These are phyloP conservation scores for Fusarium veterinarium DNA, from an alignment of 2,329 filamentous ascomycete species.

Conservation along the genomic window DNA sequence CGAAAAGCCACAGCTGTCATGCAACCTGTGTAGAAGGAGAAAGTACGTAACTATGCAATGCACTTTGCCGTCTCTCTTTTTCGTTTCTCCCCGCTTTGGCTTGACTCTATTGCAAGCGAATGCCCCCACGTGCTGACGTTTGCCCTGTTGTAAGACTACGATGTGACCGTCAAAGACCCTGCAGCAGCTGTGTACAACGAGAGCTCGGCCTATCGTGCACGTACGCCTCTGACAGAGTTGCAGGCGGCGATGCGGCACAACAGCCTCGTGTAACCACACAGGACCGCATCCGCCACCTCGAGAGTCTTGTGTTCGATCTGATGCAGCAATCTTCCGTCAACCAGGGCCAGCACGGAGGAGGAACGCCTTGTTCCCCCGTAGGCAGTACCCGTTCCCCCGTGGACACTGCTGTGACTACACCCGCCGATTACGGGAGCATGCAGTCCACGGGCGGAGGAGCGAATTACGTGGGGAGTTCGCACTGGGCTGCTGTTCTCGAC, in stretches of 20 bases:
- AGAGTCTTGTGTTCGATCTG: slow-evolving; percentile 46
- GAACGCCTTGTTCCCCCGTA: not conserved
- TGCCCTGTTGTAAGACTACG: not conserved
- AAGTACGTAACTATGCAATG: not conserved
- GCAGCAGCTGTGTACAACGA: slow-evolving; percentile 12
- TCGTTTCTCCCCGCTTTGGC: not conserved
- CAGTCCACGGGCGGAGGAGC: slow-evolving; percentile 37
- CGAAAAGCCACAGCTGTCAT: slow-evolving; percentile 17
- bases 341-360: not conserved
- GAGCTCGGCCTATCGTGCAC: slow-evolving; percentile 11
- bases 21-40: slow-evolving; percentile 16
- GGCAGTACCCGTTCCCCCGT: not conserved
- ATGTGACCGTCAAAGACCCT: slow-evolving; percentile 21
- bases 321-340: slow-evolving; percentile 29
- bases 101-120: too few species aligned
- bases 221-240: not conserved
- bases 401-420: not conserved
- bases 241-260: not conserved
- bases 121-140: not conserved
- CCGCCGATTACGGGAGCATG: slow-evolving; percentile 49
- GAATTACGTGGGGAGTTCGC: slow-evolving; percentile 51
- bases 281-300: slow-evolving; percentile 38
- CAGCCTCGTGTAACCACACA: slow-evolving; percentile 5
- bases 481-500: slow-evolving; percentile 57
- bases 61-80: not conserved